Evolutionary conservation across 2,329 filamentous ascomycete genomes (phyloP).

Genomic region (Aurifilum marmelostoma): DNA sequence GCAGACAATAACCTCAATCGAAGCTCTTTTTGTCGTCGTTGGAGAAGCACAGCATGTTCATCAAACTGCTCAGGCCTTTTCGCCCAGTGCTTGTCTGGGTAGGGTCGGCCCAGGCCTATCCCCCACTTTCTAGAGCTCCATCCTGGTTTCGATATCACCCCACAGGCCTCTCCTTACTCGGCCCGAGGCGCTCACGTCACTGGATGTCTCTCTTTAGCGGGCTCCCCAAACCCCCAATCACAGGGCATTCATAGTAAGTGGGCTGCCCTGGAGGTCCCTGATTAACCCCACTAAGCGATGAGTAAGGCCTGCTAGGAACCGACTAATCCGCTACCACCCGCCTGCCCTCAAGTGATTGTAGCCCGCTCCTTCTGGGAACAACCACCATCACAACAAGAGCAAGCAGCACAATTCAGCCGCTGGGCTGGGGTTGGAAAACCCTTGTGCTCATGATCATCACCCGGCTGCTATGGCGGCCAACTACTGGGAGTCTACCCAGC

Average conservation of each 20-base stretch:
- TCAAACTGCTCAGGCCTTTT: neutral
- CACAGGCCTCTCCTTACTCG: constrained; percentile 19
- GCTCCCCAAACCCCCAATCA: constrained; percentile 3
- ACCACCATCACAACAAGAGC: neutral
- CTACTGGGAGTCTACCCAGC: constrained; percentile 95
- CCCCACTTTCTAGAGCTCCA: constrained; percentile 7
- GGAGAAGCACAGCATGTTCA: neutral
- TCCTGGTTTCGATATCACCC: constrained; percentile 12
- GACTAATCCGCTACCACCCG: constrained; percentile 5
- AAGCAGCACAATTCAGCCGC: constrained; percentile 14
- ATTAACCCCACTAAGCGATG: neutral
- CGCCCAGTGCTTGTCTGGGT: constrained; percentile 4
- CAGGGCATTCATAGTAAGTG: neutral
- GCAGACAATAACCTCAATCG: neutral
- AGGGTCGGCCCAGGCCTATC: neutral
- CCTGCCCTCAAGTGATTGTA: neutral
- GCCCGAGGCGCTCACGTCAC: constrained; percentile 26
- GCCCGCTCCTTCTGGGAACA: neutral
- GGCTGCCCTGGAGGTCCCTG: neutral
- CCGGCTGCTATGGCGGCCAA: constrained; percentile 77
- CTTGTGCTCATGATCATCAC: neutral
- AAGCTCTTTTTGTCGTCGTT: neutral
- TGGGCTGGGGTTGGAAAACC: neutral
- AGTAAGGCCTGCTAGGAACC: constrained; percentile 32
- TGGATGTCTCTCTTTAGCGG: constrained; percentile 13